Evolutionary conservation across 2,329 filamentous ascomycete species (phyloP).

Genomic region (Trichoderma sp.): DNA sequence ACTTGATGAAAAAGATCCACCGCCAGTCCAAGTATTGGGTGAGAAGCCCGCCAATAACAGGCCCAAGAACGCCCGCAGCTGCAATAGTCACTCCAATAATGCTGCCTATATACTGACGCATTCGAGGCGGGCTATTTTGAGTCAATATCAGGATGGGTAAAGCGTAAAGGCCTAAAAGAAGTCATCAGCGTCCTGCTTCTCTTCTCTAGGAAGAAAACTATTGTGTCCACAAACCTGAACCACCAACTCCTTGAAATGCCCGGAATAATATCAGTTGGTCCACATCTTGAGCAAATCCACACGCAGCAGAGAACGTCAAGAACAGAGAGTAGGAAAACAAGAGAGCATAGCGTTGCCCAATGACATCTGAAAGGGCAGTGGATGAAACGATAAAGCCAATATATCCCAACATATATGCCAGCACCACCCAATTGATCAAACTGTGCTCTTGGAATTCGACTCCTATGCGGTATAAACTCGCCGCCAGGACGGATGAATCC

Average conservation of each 20-base stretch:
- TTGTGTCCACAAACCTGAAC: conserved; percentile 44
- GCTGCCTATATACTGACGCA: conserved; percentile 47
- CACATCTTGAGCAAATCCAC: conserved; percentile 42
- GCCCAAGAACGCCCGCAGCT: conserved; percentile 52
- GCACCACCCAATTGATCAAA: conserved; percentile 55
- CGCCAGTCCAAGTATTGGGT: conserved; percentile 54
- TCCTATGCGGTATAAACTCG: conserved; percentile 58
- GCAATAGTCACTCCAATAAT: conserved; percentile 53
- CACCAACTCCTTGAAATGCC: conserved; percentile 54
- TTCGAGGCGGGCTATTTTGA: conserved; percentile 48
- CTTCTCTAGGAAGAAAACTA: neutral
- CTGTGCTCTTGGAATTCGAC: conserved; percentile 50
- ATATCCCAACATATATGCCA: conserved; percentile 59
- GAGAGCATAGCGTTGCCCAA: conserved; percentile 57
- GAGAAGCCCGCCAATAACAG: conserved; percentile 53
- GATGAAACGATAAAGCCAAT: conserved; percentile 59
- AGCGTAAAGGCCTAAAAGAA: conserved; percentile 50
- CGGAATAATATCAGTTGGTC: conserved; percentile 52
- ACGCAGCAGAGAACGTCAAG: conserved; percentile 57
- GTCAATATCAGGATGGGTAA: conserved; percentile 58
- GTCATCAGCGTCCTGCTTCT: neutral
- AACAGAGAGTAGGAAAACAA: conserved; percentile 55
- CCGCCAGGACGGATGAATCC: conserved; percentile 63
- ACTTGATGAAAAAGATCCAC: conserved; percentile 64
- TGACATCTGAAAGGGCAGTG: conserved; percentile 55